Percentiles rank a stretch among this genome's conserved stretches.
phyloP scores from a whole-genome alignment of 441 rosid species.

The Populus hybrid region DNA sequence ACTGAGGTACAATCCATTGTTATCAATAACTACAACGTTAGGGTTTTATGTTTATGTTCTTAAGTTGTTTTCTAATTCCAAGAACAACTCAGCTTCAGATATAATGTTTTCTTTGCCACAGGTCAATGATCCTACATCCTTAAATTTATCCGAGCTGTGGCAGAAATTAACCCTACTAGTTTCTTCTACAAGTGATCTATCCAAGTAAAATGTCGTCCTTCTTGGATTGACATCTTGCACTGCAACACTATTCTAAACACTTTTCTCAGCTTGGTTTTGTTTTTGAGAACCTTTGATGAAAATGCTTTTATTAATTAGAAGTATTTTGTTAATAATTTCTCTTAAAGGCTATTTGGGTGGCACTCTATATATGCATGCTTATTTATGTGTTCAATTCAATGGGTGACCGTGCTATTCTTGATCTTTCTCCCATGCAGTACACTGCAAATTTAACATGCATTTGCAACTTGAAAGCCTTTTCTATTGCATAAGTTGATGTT shows the following conservation, averaged over 20 bases:
- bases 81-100: background rate
- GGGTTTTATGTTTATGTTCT: slow-evolving; percentile 1
- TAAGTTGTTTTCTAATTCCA: background rate
- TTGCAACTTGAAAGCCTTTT: background rate
- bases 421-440: background rate
- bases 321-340: background rate
- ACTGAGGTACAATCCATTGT: slow-evolving; percentile 42
- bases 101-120: slow-evolving; percentile 20
- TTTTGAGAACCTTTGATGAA: background rate
- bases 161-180: slow-evolving; percentile 23
- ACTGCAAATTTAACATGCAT: background rate
- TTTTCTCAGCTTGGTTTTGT: slow-evolving; percentile 1
- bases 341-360: background rate
- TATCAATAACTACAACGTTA: background rate
- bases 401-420: background rate
- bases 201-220: background rate
- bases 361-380: background rate
- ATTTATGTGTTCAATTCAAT: background rate
- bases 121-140: slow-evolving; percentile 35
- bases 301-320: too few species aligned
- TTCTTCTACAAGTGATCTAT: background rate
- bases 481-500: background rate
- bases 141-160: slow-evolving; percentile 25
- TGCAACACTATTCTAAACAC: slow-evolving; percentile 7
- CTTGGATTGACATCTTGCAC: background rate